These are phyloP conservation scores for Mortierella sp. DNA, from an alignment of 371 early-diverging fungal genomes.

Conservation along the genomic window DNA sequence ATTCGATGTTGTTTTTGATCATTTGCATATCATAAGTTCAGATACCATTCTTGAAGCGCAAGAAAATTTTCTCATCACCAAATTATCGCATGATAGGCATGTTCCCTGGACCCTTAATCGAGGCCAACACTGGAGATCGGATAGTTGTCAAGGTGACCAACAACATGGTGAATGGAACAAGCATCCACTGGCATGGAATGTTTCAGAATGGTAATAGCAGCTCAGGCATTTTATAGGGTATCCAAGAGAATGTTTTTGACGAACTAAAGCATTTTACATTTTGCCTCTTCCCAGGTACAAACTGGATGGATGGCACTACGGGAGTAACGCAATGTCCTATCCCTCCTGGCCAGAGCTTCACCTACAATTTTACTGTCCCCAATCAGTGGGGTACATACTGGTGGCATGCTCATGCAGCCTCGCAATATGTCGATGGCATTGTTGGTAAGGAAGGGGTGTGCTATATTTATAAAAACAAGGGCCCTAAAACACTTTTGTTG, in stretches of 20 bases:
- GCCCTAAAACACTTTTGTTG: background rate
- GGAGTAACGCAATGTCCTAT: slow-evolving; percentile 57
- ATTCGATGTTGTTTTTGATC: too few species aligned
- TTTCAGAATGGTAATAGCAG: slow-evolving; percentile 42
- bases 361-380: slow-evolving; percentile 50
- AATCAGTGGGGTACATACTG: slow-evolving; percentile 61
- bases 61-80: background rate
- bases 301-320: slow-evolving; percentile 49
- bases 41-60: background rate
- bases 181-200: slow-evolving; percentile 59
- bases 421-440: slow-evolving; percentile 58
- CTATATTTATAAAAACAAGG: background rate
- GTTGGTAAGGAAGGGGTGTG: slow-evolving; percentile 4
- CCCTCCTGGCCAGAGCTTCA: slow-evolving; percentile 35
- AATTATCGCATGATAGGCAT: slow-evolving; percentile 21
- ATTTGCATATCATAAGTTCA: too few species aligned
- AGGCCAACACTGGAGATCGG: slow-evolving; percentile 58
- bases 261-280: too few species aligned
- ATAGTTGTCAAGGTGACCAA: slow-evolving; percentile 59
- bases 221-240: too few species aligned
- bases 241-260: too few species aligned
- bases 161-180: slow-evolving; percentile 47
- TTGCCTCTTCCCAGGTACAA: slow-evolving; percentile 4
- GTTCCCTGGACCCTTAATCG: slow-evolving; percentile 62
- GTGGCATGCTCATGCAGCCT: slow-evolving; percentile 59